Base-by-base conservation (phyloP, 805 yeast species). In the Martiniozyma abietophila region DNA sequence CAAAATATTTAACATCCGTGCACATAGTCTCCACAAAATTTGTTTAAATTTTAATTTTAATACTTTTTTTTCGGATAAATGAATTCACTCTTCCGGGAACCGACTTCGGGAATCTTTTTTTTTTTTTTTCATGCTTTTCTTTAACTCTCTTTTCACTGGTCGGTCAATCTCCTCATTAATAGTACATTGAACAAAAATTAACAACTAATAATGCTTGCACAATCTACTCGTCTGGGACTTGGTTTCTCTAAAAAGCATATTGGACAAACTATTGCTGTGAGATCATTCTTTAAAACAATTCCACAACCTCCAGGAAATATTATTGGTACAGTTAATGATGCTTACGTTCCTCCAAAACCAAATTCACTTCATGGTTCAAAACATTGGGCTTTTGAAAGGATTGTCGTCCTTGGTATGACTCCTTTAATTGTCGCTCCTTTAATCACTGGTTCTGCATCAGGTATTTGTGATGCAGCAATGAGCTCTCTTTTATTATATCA, bases 371-470 rank as follows among this genome's bases (percentile, higher is more conserved):
- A 79, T 43, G 92, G 89, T 14, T 74, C 88, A 0, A 66, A 64
- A 43, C 89, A 80, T 59, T 80, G 88, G 88, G 67, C 80, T 25
- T 62, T 71, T 43, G 89, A 82, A 56, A 69, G 80, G 53, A 41
- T 68, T 10, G 70, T 76, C 8, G 69, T 80, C 11, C 52, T 74
- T 27, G 70, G 76, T 1, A 51, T 82, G 61, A 60, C 80, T 18
- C 94, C 94, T 3, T 59, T 81, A 35, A 58, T 74, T 4, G 53
- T 72, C 18, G 59, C 77, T 6, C 88, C 92, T 3, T 67, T 79
- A 35, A 55, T 74, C 17, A 62, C 76, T 5, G 74, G 76, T 23
- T 51, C 65, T 16, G 62, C 76, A n/a, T 54, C 64, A 27, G 75
- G 77, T 1, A 34, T 68, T 6, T 39, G 74, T 3, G 92, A 81